Evolutionary conservation across 2,329 filamentous ascomycete species (phyloP).

Genomic region (Verticillium nonalfalfae): DNA sequence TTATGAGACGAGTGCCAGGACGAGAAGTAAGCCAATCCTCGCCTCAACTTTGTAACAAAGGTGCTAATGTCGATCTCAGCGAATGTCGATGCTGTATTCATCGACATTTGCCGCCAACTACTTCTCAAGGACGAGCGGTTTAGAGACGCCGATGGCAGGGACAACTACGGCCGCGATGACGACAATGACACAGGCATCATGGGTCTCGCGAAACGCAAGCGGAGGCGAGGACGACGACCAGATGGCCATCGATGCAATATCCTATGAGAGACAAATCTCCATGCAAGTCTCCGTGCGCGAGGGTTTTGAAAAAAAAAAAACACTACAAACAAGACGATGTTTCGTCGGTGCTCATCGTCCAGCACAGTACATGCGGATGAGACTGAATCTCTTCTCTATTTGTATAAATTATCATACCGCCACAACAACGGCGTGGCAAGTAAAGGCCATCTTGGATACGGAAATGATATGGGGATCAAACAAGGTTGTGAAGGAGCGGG

Average conservation of each 20-base stretch:
- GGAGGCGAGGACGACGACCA: conserved; percentile 18
- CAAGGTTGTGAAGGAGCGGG: not conserved
- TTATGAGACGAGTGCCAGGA: conserved; percentile 81
- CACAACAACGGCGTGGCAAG: not conserved
- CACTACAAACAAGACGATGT: not conserved
- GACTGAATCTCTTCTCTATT: not conserved
- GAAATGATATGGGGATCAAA: not conserved
- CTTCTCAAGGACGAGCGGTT: conserved; percentile 61
- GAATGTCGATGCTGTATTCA: conserved; percentile 87
- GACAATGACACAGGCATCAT: conserved; percentile 32
- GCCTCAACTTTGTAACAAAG: not conserved
- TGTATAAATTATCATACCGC: not conserved
- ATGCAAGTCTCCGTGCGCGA: not conserved
- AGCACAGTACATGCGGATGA: not conserved
- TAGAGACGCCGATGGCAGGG: conserved; percentile 14
- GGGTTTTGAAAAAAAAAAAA: not conserved
- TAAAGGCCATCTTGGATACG: not conserved
- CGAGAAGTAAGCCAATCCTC: conserved; percentile 50
- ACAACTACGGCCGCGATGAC: conserved; percentile 28
- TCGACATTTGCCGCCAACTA: conserved; percentile 79
- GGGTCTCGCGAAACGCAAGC: conserved; percentile 22
- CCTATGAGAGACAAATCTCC: conserved; percentile 5
- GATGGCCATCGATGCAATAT: conserved; percentile 18
- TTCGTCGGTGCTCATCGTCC: not conserved
- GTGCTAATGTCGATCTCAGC: conserved; percentile 29